Evolutionary conservation across 768 basidiomycete species (phyloP), one percentile per base, ranked within the genome.

Genomic region (Auricularia cornea): DNA sequence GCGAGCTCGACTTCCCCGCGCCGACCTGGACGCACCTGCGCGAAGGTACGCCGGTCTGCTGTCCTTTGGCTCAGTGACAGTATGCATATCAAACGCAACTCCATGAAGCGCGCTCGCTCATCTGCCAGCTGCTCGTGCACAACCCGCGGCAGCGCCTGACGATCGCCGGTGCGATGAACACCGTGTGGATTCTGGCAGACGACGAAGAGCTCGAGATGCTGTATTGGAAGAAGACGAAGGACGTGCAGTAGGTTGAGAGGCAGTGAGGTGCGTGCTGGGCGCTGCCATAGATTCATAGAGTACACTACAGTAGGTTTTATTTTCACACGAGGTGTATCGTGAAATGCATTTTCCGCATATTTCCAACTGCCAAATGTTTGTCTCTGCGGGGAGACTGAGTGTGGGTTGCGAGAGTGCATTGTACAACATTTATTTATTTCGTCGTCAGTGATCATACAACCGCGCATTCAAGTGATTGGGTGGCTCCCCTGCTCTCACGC

Each of bases 151-250:
- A 79, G 52, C 86, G 91, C 20, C 84, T 84, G 20, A 91, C 88
- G 0, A 83, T 90, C 31, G 71, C 80, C 40, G 73, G 75, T 63
- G 88, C 90, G 2, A 75, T 92, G 59, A 71, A 80, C 64, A 84
- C 82, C 71, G 66, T 68, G 31, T 94, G 91, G 91, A 90, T 94
- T 64, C 69, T 71, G 26, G 78, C 75, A 38, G 90, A 92, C 68
- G 70, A 83, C 31, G 72, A 80, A 29, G 84, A 85, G 60, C 78
- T 94, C 60, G 80, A 86, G 64, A 74, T 74, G 26, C 80, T 85
- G 23, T 92, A 90, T 73, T 77, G 76, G 63, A 79, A 80, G 59
- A 57, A 30, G 54, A 38, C 35, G 8, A 38, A 38, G 35, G 10
- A 10, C 16, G 35, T 38, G 35, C 35, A 10, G 35, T 38, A 38